These are phyloP conservation scores for Aurantiochytrium sp. DNA, from an alignment of 108 stramenopile species.

Conservation along the genomic window DNA sequence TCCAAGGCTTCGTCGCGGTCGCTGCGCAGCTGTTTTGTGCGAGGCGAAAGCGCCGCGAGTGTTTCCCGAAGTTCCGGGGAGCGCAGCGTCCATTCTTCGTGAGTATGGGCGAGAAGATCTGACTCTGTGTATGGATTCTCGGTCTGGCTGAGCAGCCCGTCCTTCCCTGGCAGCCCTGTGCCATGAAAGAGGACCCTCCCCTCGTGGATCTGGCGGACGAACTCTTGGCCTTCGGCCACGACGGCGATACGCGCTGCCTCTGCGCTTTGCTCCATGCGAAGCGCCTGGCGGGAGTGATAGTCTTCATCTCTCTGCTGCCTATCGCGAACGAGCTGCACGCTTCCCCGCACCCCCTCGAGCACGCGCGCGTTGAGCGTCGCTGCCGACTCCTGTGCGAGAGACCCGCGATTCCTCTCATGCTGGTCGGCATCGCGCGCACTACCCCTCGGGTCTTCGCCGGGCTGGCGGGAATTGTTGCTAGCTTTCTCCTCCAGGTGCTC, in stretches of 20 bases:
- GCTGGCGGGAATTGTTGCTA: too few species aligned
- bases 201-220: not conserved
- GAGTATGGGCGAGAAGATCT: not conserved
- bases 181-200: slow-evolving; percentile 17
- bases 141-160: not conserved
- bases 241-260: not conserved
- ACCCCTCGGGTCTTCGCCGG: too few species aligned
- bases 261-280: not conserved
- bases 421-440: too few species aligned
- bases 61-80: not conserved
- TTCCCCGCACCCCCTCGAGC: not conserved
- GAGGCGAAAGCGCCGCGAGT: not conserved
- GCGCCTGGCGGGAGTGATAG: not conserved
- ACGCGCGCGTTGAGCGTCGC: not conserved
- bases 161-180: not conserved
- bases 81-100: not conserved
- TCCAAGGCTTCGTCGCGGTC: not conserved
- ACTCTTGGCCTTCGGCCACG: not conserved
- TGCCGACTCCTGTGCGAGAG: too few species aligned
- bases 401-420: too few species aligned
- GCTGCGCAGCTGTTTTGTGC: not conserved
- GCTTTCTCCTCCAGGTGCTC: too few species aligned
- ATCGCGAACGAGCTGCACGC: not conserved
- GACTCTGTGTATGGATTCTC: not conserved
- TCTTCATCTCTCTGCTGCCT: not conserved